These are phyloP conservation scores for Auxenochlorella pyrenoidosa DNA, from an alignment of 139 green algal genomes.

Conservation along the genomic window DNA sequence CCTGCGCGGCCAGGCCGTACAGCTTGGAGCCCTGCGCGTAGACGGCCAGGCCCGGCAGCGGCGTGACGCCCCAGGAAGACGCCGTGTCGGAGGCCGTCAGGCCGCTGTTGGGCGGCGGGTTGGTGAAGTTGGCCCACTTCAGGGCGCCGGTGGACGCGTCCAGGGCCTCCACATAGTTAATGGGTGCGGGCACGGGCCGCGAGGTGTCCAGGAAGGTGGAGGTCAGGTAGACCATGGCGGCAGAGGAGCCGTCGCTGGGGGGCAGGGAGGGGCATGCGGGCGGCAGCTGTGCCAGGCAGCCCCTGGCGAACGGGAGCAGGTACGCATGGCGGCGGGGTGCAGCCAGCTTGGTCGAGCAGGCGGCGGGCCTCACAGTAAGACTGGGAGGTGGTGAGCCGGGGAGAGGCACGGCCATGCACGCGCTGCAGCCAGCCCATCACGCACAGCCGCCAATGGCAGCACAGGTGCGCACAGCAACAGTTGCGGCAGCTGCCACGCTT, in stretches of 20 bases:
- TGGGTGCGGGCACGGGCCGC: not conserved
- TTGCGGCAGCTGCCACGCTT: not conserved
- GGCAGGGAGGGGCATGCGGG: not conserved
- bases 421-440: not conserved
- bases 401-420: not conserved
- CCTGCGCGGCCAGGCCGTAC: not conserved
- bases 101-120: slow-evolving; percentile 1
- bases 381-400: too few relatives aligned
- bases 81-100: slow-evolving; percentile 7
- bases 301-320: too few relatives aligned
- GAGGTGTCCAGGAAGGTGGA: slow-evolving; percentile 16
- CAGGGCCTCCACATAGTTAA: slow-evolving; percentile 19
- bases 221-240: slow-evolving; percentile 20
- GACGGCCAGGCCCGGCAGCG: not conserved
- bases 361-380: too few relatives aligned
- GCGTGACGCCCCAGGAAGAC: not conserved
- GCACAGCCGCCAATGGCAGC: not conserved
- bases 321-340: not conserved
- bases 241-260: not conserved
- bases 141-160: slow-evolving; percentile 1
- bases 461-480: too few relatives aligned
- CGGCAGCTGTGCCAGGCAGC: not conserved
- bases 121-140: slow-evolving; percentile 22
- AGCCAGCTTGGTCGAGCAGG: not conserved
- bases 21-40: slow-evolving; percentile 19